Conservation (phyloP, 495 filamentous ascomycete genomes). For the Amorphotheca resinae region DNA sequence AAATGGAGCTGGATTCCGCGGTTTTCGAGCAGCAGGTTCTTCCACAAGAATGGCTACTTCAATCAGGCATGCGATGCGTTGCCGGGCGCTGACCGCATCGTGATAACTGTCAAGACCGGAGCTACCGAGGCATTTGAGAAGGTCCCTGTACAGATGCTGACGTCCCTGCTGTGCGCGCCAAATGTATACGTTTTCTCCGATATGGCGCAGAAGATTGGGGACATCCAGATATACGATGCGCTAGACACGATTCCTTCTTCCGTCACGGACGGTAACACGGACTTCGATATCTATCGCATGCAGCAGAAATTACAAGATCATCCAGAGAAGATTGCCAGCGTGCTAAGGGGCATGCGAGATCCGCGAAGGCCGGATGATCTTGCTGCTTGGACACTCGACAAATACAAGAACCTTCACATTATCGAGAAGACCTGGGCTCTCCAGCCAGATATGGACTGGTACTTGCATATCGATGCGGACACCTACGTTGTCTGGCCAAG, state of each 20-base stretch:
- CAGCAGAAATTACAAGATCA: constrained; percentile 1
- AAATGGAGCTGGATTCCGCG: no score
- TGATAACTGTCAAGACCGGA: constrained; percentile 43
- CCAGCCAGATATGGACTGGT: constrained; percentile 44
- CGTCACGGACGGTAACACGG: constrained; percentile 26
- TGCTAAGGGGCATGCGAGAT: constrained; percentile 1
- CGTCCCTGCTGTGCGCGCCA: constrained; percentile 33
- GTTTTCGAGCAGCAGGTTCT: no score
- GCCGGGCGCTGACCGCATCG: constrained; percentile 15
- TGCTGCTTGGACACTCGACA: constrained; percentile 51
- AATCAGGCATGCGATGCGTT: no score
- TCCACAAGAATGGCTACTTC: no score
- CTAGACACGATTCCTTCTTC: constrained; percentile 32
- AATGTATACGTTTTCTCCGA: constrained; percentile 47
- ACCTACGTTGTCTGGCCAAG: constrained; percentile 54
- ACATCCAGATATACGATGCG: constrained; percentile 37
- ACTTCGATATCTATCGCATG: constrained; percentile 41
- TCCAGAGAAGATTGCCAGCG: background rate
- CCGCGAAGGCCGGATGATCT: background rate
- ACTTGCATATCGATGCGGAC: constrained; percentile 54
- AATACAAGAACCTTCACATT: constrained; percentile 60
- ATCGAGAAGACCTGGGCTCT: constrained; percentile 41
- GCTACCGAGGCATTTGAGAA: constrained; percentile 40
- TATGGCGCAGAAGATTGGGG: constrained; percentile 37
- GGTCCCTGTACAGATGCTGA: constrained; percentile 42